phyloP scores from a whole-genome alignment of 2,329 filamentous ascomycete genomes.

The Curvularia eragrostidis region DNA sequence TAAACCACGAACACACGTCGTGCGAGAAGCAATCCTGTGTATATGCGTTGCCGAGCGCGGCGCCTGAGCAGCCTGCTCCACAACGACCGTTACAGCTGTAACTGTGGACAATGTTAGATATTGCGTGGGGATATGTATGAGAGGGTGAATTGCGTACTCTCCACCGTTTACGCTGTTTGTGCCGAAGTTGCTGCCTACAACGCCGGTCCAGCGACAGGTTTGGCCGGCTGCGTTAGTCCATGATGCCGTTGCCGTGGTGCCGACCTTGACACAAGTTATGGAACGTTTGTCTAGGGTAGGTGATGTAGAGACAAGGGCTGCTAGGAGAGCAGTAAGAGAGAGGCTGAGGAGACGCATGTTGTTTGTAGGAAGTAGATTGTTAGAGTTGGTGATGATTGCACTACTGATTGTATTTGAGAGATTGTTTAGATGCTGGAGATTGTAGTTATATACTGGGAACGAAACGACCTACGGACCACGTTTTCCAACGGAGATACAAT shows the following conservation, averaged over 20 bases:
- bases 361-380: neutral
- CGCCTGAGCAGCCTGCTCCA: slow-evolving; percentile 56
- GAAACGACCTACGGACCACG: neutral
- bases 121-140: neutral
- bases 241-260: slow-evolving; percentile 53
- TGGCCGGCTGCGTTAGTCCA: slow-evolving; percentile 56
- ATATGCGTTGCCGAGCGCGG: slow-evolving; percentile 56
- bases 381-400: slow-evolving; percentile 1
- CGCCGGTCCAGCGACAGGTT: slow-evolving; percentile 54
- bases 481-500: neutral
- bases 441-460: neutral
- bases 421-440: neutral
- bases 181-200: slow-evolving; percentile 60
- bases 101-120: slow-evolving; percentile 36
- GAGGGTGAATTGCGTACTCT: slow-evolving; percentile 48
- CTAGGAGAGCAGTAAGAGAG: slow-evolving; percentile 9
- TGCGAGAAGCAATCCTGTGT: slow-evolving; percentile 61
- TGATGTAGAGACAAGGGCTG: slow-evolving; percentile 2
- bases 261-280: slow-evolving; percentile 52
- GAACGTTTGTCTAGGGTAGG: slow-evolving; percentile 23
- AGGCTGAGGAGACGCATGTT: slow-evolving; percentile 13
- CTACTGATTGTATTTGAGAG: neutral
- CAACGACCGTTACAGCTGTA: slow-evolving; percentile 60
- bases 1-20: slow-evolving; percentile 61
- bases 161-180: slow-evolving; percentile 53